Conservation (phyloP, 805 yeast species). For the Starmerella kuoi region DNA sequence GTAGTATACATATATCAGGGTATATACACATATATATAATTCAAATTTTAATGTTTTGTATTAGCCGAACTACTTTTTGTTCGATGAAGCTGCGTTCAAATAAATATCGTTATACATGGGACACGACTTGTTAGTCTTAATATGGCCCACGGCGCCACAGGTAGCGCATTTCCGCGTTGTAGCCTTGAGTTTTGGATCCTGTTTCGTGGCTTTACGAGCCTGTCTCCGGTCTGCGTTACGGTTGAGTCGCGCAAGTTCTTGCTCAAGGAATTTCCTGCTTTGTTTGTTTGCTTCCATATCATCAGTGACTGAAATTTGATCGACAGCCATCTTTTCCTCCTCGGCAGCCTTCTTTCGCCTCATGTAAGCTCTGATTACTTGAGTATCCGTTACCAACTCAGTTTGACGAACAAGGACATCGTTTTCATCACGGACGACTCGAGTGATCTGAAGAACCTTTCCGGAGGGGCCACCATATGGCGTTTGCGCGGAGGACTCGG, state of each 20-base stretch:
- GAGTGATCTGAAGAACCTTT: conserved; percentile 48
- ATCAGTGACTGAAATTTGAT: conserved; percentile 61
- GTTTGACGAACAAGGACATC: conserved; percentile 73
- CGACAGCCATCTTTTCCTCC: conserved; percentile 53
- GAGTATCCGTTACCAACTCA: conserved; percentile 70
- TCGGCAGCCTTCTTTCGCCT: conserved; percentile 56
- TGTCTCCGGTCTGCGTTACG: conserved; percentile 58
- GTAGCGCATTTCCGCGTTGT: conserved; percentile 79
- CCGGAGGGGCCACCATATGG: conserved; percentile 1
- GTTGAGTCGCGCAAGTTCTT: conserved; percentile 69
- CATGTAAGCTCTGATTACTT: conserved; percentile 75
- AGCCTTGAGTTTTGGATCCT: conserved; percentile 56
- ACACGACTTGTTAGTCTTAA: conserved; percentile 80
- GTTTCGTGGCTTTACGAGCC: conserved; percentile 43
- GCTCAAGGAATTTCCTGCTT: conserved; percentile 63
- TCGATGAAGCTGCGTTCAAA: conserved; percentile 18
- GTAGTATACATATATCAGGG: no score
- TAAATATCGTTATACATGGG: conserved; percentile 60
- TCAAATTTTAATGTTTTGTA: neutral
- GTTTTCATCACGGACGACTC: conserved; percentile 72
- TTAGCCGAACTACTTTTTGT: neutral
- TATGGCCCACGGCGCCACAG: conserved; percentile 93
- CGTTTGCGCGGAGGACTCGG: conserved; percentile 22
- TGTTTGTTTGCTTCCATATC: conserved; percentile 75
- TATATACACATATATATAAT: neutral